Percentiles rank a stretch among this genome's conserved stretches.
phyloP scores from a whole-genome alignment of 352 stramenopile species.

The Globisporangium okanoganense region DNA sequence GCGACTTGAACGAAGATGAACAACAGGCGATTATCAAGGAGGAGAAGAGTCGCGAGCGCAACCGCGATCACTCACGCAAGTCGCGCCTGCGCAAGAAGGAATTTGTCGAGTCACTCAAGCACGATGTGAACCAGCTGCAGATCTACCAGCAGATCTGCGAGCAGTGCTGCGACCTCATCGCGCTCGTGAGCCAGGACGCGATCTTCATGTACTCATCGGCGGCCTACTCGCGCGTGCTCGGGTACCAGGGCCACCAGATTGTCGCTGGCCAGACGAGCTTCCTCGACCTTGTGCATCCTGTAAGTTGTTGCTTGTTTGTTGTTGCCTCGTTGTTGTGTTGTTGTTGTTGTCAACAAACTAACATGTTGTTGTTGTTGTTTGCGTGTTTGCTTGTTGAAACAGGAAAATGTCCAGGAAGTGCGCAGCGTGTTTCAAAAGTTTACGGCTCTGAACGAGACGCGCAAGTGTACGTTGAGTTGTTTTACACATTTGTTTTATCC shows the following conservation, averaged over 20 bases:
- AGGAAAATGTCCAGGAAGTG: conserved; percentile 64
- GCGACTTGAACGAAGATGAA: conserved; percentile 80
- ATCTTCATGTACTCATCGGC: conserved; percentile 70
- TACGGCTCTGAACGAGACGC: conserved; percentile 54
- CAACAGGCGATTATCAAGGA: conserved; percentile 77
- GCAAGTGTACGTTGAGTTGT: conserved; percentile 49
- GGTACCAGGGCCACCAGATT: conserved; percentile 75
- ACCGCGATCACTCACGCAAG: conserved; percentile 95
- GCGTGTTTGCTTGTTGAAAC: neutral
- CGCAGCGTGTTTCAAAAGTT: conserved; percentile 60
- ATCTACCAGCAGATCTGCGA: conserved; percentile 87
- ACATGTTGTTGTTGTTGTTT: neutral
- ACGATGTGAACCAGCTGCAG: conserved; percentile 76
- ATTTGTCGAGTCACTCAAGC: conserved; percentile 93
- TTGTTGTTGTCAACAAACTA: conserved; percentile 3
- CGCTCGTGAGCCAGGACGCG: conserved; percentile 60
- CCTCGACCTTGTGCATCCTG: conserved; percentile 79
- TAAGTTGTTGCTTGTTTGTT: conserved; percentile 25
- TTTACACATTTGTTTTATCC: neutral
- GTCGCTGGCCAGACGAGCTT: conserved; percentile 74
- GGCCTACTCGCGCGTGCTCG: conserved; percentile 66
- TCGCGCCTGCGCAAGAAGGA: conserved; percentile 94
- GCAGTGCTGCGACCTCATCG: conserved; percentile 76
- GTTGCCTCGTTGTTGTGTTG: neutral
- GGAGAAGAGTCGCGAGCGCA: conserved; percentile 87